Base-by-base conservation (phyloP, 345 rosid genomes). In the Mangifera indica region DNA sequence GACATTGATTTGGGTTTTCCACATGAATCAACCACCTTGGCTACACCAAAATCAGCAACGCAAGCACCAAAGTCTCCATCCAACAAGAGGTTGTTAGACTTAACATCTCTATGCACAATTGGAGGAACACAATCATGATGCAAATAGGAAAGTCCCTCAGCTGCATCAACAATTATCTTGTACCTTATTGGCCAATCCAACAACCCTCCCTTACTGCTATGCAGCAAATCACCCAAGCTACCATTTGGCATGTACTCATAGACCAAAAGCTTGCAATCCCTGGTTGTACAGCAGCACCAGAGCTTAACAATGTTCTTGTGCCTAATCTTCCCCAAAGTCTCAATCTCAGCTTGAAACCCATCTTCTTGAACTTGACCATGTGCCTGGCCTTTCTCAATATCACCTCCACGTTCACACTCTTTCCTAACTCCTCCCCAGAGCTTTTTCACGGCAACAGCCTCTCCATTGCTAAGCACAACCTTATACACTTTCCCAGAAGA, bases 161-260 rank as follows among this genome's bases (percentile, higher is more conserved):
- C 99, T 0, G 99, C 96, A 70, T 93, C 99, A 54, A 86, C 61
- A 2, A 91, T 82, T 22, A 96, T 93, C 80, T 87, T 88, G 75
- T 81, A 89, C 84, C 99, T 88, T 0, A 88, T 89, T 5, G 83
- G 87, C 99, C 99, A 96, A 77, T 84, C 95, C 77, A 93, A 73
- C 83, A 81, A 80, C 65, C 96, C 95, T n/a, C 88, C 87, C 80
- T 96, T 96, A 48, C 85, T 89, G 70, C 99, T 73, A 70, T 96
- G 99, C 75, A 96, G 76, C 86, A 96, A 69, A 81, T 96, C 98
- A 32, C 98, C 97, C 82, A 96, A 83, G 80, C 99, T 96, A 15
- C 99, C 99, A 71, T 96, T 93, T 10, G 89, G 88, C 99, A 96
- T 89, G 81, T 87, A 91, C 82, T 96, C 99, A 11, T 92, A 96